Evolutionary conservation across 1,139 yeast species (phyloP).

Genomic region (Protomyces macrosporus): DNA sequence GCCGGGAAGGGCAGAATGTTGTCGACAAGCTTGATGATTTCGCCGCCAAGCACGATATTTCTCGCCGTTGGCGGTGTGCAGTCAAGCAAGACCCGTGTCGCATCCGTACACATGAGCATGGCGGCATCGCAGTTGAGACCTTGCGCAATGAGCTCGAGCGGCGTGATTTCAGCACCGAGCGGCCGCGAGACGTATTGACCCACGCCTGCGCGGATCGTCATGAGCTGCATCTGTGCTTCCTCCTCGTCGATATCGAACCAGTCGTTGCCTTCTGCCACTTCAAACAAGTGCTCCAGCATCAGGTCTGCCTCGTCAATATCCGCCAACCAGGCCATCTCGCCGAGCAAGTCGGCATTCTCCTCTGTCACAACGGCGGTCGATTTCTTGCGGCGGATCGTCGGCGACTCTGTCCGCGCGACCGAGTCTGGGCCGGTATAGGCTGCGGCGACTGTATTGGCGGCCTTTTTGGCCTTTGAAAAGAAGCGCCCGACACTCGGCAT

Average conservation of each 20-base stretch:
- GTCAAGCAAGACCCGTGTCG: conserved; percentile 18
- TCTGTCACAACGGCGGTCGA: conserved; percentile 1
- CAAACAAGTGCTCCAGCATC: conserved; percentile 30
- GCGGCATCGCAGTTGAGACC: conserved; percentile 23
- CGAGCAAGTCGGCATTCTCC: conserved; percentile 10
- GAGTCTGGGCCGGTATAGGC: not conserved
- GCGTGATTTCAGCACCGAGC: conserved; percentile 14
- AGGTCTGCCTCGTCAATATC: conserved; percentile 30
- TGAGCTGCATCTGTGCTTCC: conserved; percentile 20
- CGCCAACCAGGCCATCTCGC: conserved; percentile 14
- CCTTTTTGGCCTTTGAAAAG: not conserved
- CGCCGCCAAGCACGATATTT: conserved; percentile 18
- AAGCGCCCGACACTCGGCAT: not conserved
- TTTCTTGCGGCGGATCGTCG: not conserved
- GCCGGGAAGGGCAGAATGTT: conserved; percentile 20
- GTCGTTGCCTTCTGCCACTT: conserved; percentile 24
- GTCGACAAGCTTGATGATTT: conserved; percentile 13
- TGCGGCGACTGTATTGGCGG: not conserved
- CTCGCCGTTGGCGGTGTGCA: conserved; percentile 18
- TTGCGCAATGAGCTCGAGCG: conserved; percentile 20
- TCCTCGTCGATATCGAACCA: conserved; percentile 25
- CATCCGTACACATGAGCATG: conserved; percentile 23
- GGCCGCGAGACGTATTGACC: conserved; percentile 22
- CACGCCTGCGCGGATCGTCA: conserved; percentile 18
- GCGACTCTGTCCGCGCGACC: not conserved